Evolutionary conservation across 139 green algal genomes (phyloP), one percentile per base, ranked within the genome.

Genomic region (Tetraselmis chui): DNA sequence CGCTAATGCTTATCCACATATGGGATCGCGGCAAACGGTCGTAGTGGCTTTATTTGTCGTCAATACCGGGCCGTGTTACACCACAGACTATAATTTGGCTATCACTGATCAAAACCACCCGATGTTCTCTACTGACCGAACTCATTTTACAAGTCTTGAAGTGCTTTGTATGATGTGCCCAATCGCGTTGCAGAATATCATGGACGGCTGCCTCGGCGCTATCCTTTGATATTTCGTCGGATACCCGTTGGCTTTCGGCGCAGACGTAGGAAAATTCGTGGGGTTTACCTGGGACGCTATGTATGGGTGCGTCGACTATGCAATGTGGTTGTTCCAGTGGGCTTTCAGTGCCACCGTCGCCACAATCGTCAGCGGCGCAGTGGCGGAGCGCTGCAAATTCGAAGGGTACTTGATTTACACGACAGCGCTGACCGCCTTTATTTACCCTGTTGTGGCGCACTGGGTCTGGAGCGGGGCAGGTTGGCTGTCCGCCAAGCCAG

Each of bases 401-500:
- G 26, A 26, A 29, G 91, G 86, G 0, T 93, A 94, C 85, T 58
- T 91, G n/a, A n/a, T 80, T 26, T 92, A 90, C 86, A 86, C 88
- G 18, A 80, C 90, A 79, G 87, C 88, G 59, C 80, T 95, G 30
- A 92, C 86, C 2, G 88, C 80, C 59, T 92, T 94, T 32, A 89
- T 97, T 22, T 94, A 95, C 85, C 92, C 92, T 2, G 84, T 94
- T 0, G 85, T 94, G 0, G 89, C 89, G 23, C 92, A 95, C 85
- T 94, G 90, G 90, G 85, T 89, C 22, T 93, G 91, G 91, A 84
- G 76, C 18, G 31, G 29, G 24, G 77, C 89, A 22, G 91, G 91
- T 59, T 95, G 91, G 91, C 81, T 93, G 27, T 91, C 87, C 28
- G 82, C 89, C 1, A n/a, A n/a, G n/a, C n/a, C n/a, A n/a, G n/a